Percentiles rank a stretch among this genome's conserved stretches.
Evolutionary conservation across 148 eudicot species (phyloP).

Genomic region (Rhododendron molle): DNA sequence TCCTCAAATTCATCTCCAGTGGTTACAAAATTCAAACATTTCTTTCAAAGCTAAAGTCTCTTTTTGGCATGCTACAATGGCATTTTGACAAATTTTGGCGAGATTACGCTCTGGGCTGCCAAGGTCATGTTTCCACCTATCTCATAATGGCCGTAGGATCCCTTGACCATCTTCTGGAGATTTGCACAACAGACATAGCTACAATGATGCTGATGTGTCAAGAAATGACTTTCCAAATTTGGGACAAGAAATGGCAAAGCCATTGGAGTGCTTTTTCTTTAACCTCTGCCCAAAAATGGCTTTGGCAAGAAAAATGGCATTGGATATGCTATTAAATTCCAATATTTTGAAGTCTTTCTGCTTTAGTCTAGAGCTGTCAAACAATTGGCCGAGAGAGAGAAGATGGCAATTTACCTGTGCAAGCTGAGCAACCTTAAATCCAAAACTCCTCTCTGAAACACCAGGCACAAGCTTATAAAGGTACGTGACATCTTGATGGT

Average conservation of each 20-base stretch:
- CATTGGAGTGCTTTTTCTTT: background rate
- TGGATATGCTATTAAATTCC: background rate
- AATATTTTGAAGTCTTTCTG: background rate
- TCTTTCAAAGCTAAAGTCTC: background rate
- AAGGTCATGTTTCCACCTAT: background rate
- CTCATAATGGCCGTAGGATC: background rate
- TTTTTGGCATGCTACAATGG: background rate
- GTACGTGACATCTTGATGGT: constrained; percentile 66
- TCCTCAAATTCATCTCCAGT: background rate
- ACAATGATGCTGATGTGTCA: background rate
- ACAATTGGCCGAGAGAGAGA: background rate
- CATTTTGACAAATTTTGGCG: background rate
- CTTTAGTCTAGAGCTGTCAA: background rate
- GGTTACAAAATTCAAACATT: too few relatives aligned
- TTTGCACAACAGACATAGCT: background rate
- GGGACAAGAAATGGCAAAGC: background rate
- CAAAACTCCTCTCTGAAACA: constrained; percentile 82
- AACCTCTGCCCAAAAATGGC: background rate
- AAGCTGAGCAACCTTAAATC: constrained; percentile 93
- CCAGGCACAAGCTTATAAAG: constrained; percentile 92
- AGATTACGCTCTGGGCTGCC: background rate
- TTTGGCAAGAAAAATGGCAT: background rate
- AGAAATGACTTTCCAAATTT: background rate
- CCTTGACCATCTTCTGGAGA: background rate
- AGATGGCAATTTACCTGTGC: constrained; percentile 64